Evolutionary conservation across 768 basidiomycete genomes (phyloP).

Genomic region (Guyanaporus albipodus): DNA sequence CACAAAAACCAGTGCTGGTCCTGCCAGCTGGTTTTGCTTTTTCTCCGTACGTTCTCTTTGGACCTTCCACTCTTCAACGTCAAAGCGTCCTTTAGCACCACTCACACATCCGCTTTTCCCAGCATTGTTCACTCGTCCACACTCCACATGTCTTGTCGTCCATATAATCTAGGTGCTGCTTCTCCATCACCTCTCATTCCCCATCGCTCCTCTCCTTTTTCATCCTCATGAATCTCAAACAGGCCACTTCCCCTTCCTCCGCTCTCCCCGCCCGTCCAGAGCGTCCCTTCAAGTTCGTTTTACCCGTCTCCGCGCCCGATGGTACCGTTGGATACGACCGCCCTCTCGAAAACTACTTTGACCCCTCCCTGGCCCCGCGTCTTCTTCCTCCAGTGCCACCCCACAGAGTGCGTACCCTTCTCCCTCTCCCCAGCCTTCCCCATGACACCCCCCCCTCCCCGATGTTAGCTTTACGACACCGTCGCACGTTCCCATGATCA

Average conservation of each 20-base stretch:
- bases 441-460: not conserved
- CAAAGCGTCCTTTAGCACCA: conserved; percentile 8
- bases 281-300: conserved; percentile 12
- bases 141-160: conserved; percentile 13
- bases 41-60: not conserved
- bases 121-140: conserved; percentile 22
- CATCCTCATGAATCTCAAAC: conserved; percentile 10
- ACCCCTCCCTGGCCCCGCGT: conserved; percentile 15
- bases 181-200: conserved; percentile 1
- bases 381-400: conserved; percentile 14
- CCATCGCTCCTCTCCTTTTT: conserved; percentile 4
- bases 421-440: not conserved
- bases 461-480: conserved; percentile 28
- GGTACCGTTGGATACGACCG: conserved; percentile 20
- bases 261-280: conserved; percentile 11
- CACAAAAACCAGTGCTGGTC: conserved; percentile 14
- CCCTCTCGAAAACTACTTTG: conserved; percentile 26
- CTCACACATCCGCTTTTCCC: not conserved
- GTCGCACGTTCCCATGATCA: conserved; percentile 27
- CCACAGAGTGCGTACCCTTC: conserved; percentile 11
- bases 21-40: no score
- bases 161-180: conserved; percentile 13
- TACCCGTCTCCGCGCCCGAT: conserved; percentile 6
- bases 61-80: not conserved
- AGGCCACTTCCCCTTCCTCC: conserved; percentile 6